phyloP scores from a whole-genome alignment of 805 yeast species.

The Cyberlindnera mrakii region DNA sequence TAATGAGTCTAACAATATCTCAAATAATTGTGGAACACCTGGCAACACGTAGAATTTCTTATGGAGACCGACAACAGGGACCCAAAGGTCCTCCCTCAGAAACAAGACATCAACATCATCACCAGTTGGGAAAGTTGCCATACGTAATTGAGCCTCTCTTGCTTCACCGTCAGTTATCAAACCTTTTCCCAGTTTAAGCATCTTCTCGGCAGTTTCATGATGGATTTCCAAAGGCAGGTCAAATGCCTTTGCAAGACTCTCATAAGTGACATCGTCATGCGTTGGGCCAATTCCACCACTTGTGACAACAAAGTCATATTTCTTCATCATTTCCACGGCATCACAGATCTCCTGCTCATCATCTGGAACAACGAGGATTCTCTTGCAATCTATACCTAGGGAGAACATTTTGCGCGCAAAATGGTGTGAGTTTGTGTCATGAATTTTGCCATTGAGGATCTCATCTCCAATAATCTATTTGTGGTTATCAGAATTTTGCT shows the following conservation, averaged over 20 bases:
- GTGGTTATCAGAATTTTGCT: slow-evolving; percentile 3
- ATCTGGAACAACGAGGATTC: slow-evolving; percentile 73
- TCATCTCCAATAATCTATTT: slow-evolving; percentile 69
- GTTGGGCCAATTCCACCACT: slow-evolving; percentile 74
- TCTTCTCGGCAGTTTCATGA: slow-evolving; percentile 49
- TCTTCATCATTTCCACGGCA: slow-evolving; percentile 40
- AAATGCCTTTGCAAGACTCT: slow-evolving; percentile 63
- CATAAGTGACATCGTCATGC: slow-evolving; percentile 85
- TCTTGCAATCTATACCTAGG: slow-evolving; percentile 58
- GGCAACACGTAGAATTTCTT: slow-evolving; percentile 68
- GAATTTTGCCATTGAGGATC: slow-evolving; percentile 77
- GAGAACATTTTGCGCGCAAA: slow-evolving; percentile 69
- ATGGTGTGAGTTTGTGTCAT: slow-evolving; percentile 68
- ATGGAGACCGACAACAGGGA: slow-evolving; percentile 71
- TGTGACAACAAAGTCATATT: slow-evolving; percentile 47
- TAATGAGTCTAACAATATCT: slow-evolving; percentile 42
- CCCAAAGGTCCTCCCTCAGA: slow-evolving; percentile 61
- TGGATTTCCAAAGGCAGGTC: slow-evolving; percentile 45
- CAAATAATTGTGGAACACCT: slow-evolving; percentile 76
- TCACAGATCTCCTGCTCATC: slow-evolving; percentile 57
- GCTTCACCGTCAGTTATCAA: slow-evolving; percentile 37
- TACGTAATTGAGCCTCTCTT: slow-evolving; percentile 55
- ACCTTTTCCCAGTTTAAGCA: slow-evolving; percentile 43
- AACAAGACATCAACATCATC: slow-evolving; percentile 40
- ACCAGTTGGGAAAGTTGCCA: slow-evolving; percentile 68